Evolutionary conservation across 2,329 filamentous ascomycete species (phyloP).

Genomic region (Colletotrichum truncatum): DNA sequence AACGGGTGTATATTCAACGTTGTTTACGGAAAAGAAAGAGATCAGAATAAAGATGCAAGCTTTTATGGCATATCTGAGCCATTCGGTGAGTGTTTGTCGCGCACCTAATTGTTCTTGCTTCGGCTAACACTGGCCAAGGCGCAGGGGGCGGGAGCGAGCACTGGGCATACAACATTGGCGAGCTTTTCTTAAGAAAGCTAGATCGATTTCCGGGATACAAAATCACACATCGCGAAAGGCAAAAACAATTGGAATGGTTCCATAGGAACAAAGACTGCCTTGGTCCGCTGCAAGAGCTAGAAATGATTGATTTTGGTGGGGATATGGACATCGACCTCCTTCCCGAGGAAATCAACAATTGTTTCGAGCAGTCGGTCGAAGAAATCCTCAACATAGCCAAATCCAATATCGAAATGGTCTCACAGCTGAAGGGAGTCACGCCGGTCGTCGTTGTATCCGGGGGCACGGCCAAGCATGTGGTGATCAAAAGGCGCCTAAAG

Average conservation of each 20-base stretch:
- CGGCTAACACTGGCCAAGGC: neutral
- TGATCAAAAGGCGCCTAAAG: neutral
- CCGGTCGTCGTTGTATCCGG: neutral
- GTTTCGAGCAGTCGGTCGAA: neutral
- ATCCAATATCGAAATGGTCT: neutral
- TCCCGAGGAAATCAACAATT: neutral
- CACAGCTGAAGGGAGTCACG: neutral
- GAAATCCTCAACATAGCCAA: neutral
- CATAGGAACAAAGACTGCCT: neutral
- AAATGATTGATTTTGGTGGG: no score
- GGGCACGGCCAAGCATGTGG: neutral
- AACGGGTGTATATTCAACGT: constrained; percentile 22
- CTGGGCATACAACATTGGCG: constrained; percentile 15
- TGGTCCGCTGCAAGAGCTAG: no score
- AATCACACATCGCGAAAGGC: neutral
- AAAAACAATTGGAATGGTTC: neutral
- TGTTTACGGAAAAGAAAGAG: neutral
- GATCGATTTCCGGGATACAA: neutral
- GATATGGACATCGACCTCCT: neutral
- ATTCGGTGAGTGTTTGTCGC: neutral
- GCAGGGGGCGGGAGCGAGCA: constrained; percentile 20
- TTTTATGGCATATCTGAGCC: constrained; percentile 6
- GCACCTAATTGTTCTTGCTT: neutral
- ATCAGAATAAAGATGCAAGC: neutral
- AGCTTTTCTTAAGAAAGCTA: neutral